These are phyloP conservation scores for Hordeum pubiflorum DNA, from an alignment of 202 grass and related monocot species.

Conservation along the genomic window DNA sequence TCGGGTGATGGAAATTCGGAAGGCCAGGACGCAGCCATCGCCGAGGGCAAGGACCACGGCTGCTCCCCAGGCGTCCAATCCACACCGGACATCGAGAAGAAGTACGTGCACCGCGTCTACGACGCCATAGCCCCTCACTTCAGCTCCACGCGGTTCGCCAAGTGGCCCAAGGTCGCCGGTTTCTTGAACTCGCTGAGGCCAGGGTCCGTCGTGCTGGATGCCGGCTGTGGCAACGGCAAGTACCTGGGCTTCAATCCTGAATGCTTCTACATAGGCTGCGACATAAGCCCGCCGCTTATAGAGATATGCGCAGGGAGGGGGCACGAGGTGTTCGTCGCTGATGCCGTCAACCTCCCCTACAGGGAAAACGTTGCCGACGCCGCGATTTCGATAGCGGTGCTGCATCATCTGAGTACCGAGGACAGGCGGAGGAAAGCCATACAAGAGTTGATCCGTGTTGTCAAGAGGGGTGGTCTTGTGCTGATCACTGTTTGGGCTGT, in stretches of 20 bases:
- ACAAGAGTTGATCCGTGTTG: constrained; percentile 75
- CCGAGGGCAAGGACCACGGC: background rate
- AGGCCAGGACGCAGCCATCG: background rate
- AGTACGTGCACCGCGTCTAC: constrained; percentile 78
- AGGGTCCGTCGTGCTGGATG: constrained; percentile 77
- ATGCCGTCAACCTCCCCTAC: constrained; percentile 84
- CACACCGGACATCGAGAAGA: constrained; percentile 90
- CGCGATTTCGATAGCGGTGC: constrained; percentile 79
- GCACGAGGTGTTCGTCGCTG: constrained; percentile 84
- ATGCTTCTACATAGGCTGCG: constrained; percentile 81
- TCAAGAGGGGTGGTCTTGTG: constrained; percentile 68
- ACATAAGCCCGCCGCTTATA: constrained; percentile 67
- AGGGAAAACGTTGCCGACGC: constrained; percentile 80
- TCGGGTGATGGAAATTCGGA: background rate
- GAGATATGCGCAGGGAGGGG: constrained; percentile 72
- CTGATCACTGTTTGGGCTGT: constrained; percentile 96
- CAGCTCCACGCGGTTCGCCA: constrained; percentile 79
- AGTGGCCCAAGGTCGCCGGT: constrained; percentile 87
- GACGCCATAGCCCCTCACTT: constrained; percentile 95
- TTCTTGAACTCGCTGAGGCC: constrained; percentile 68
- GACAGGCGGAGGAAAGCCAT: constrained; percentile 81
- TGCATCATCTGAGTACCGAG: constrained; percentile 91
- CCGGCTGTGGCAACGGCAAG: constrained; percentile 90
- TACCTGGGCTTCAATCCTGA: constrained; percentile 75
- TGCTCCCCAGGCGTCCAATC: constrained; percentile 42